Base-by-base conservation (phyloP, 2,329 filamentous ascomycete genomes). In the Calonectria fujianensis region DNA sequence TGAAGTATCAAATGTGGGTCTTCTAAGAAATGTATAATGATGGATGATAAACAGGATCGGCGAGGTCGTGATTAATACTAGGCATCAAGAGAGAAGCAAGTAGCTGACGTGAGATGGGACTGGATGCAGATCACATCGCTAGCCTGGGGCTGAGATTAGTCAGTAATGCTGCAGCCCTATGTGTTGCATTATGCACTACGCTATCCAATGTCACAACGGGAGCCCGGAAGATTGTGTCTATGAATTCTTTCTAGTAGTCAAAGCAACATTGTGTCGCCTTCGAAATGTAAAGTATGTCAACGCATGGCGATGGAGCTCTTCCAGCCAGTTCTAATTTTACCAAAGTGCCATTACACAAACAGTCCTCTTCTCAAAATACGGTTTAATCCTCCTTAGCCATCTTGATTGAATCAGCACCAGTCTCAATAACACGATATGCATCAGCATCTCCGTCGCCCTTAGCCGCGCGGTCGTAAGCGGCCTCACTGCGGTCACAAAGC, bases 371-470 rank as follows among this genome's bases (percentile, higher is more conserved):
- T 48, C n/a, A 24, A 27, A 16, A 18, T 2, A 7, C 1, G 7
- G n/a, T 57, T 59, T 41, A 63, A 3, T 78, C 70, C 76, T 80
- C 83, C 14, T 79, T 75, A 14, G 83, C 79, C 83, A 86, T 85
- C 77, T 83, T 83, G 67, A 92, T 91, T 1, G 90, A 90, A 63
- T 90, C 86, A 0, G 87, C 85, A 1, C 87, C 89, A n/a, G 95
- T 97, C 85, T 96, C 95, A 16, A 98, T 94, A 66, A 96, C 93
- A 82, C 91, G 91, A 82, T 96, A 97, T 0, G 88, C 90, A 65
- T 91, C 93, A 1, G 93, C 92, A 79, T 93, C 90, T 8, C 95
- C 95, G 64, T 95, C 85, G 0, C 96, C 96, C 81, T 92, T 94
- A 74, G 96, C 95, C 1, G 96, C 96, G 70, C 91, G 89, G 50